These are phyloP conservation scores for Amphicarpaea edgeworthii DNA, from an alignment of 306 rosid genomes.

Conservation along the genomic window DNA sequence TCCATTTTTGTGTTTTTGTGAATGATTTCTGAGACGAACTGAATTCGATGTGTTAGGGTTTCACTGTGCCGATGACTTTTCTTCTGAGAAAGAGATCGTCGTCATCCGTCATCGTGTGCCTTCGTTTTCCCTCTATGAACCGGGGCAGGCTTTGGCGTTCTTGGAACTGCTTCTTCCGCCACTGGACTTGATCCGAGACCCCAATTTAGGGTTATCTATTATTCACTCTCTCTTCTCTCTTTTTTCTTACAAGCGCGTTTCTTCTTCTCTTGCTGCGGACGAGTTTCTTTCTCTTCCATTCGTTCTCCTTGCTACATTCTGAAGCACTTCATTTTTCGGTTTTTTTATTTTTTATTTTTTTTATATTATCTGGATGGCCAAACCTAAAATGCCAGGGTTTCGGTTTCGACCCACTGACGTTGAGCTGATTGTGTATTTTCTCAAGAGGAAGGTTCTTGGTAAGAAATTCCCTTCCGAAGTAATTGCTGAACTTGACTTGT, in stretches of 20 bases:
- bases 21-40: slow-evolving; percentile 20
- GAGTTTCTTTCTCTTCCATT: not conserved
- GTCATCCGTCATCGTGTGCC: slow-evolving; percentile 44
- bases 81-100: slow-evolving; percentile 42
- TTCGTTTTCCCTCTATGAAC: slow-evolving; percentile 51
- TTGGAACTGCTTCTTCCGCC: slow-evolving; percentile 56
- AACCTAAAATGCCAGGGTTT: slow-evolving; percentile 66
- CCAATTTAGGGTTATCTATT: slow-evolving; percentile 42
- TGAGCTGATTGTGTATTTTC: slow-evolving; percentile 71
- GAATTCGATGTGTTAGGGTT: slow-evolving; percentile 56
- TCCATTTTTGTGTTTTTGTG: not conserved
- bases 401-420: slow-evolving; percentile 89
- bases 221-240: not conserved
- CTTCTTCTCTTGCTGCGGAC: not conserved
- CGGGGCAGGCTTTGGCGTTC: slow-evolving; percentile 60
- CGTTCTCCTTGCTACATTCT: slow-evolving; percentile 20
- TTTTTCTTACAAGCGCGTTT: not conserved
- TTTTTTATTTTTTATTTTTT: not conserved
- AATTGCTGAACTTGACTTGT: slow-evolving; percentile 72
- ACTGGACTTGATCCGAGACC: slow-evolving; percentile 56
- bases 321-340: slow-evolving; percentile 25
- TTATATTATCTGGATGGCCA: slow-evolving; percentile 40
- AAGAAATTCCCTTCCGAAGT: slow-evolving; percentile 45
- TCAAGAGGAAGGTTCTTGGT: slow-evolving; percentile 70
- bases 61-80: slow-evolving; percentile 64